Conservation (phyloP, 495 filamentous ascomycete species). For the Xylaria acuta region DNA sequence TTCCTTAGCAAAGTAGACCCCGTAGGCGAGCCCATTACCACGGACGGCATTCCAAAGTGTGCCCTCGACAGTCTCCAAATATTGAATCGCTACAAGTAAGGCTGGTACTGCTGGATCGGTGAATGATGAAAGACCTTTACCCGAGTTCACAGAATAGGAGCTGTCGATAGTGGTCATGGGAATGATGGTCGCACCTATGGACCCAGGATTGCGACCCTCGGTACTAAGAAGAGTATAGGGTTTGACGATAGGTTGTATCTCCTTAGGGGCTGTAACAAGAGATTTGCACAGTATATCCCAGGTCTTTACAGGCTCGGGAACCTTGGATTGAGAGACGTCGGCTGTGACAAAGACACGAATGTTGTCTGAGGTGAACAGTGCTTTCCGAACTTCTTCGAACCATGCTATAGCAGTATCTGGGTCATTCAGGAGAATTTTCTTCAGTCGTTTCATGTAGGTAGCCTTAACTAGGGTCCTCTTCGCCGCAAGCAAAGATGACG, state of each 20-base stretch:
- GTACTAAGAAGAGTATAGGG: conserved; percentile 67
- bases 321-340: conserved; percentile 75
- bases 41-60: conserved; percentile 92
- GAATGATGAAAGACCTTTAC: conserved; percentile 74
- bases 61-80: conserved; percentile 92
- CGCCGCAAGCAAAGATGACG: conserved; percentile 75
- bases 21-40: conserved; percentile 91
- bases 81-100: conserved; percentile 82
- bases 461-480: conserved; percentile 85
- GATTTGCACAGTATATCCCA: conserved; percentile 70
- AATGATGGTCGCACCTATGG: conserved; percentile 74
- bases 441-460: conserved; percentile 84
- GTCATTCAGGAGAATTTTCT: conserved; percentile 72
- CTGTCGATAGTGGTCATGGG: conserved; percentile 93
- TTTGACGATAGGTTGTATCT: conserved; percentile 51
- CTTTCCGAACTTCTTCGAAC: conserved; percentile 75
- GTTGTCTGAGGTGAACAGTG: conserved; percentile 81
- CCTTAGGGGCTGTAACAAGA: conserved; percentile 51
- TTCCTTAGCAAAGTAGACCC: conserved; percentile 74
- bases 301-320: conserved; percentile 78
- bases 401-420: conserved; percentile 73
- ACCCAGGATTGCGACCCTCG: conserved; percentile 74
- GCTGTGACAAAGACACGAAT: conserved; percentile 83
- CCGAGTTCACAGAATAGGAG: conserved; percentile 81
- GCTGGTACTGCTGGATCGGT: conserved; percentile 80